Conservation (phyloP, 768 basidiomycete genomes). For the Sarcomyxa edulis region DNA sequence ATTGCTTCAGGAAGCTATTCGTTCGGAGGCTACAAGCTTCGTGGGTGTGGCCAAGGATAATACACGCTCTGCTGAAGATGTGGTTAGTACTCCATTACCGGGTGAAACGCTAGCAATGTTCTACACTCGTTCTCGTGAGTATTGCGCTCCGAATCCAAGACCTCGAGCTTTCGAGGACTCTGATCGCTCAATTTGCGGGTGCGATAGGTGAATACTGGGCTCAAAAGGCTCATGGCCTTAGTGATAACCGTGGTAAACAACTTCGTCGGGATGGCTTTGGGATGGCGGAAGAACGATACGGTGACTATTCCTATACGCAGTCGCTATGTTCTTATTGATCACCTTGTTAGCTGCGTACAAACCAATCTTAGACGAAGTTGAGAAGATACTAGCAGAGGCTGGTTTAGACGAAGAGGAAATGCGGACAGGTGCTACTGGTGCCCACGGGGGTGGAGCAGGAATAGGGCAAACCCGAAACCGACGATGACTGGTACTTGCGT, state of each 20-base stretch:
- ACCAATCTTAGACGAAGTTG: slow-evolving; percentile 76
- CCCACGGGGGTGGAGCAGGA: slow-evolving; percentile 27
- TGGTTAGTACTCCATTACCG: slow-evolving; percentile 73
- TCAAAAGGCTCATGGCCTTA: slow-evolving; percentile 55
- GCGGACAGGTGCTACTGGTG: slow-evolving; percentile 45
- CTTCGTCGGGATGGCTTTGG: slow-evolving; percentile 74
- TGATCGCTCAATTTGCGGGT: not conserved
- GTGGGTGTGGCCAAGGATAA: slow-evolving; percentile 63
- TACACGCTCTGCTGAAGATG: slow-evolving; percentile 61
- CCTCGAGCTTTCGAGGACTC: not conserved
- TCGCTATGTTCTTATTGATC: slow-evolving; percentile 1
- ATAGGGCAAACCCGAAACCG: slow-evolving; percentile 57
- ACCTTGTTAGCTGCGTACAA: slow-evolving; percentile 61
- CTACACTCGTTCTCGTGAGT: slow-evolving; percentile 74
- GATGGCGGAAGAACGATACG: slow-evolving; percentile 68
- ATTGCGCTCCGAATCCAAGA: too few relatives aligned
- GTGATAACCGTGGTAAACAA: slow-evolving; percentile 70
- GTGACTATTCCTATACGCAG: slow-evolving; percentile 31
- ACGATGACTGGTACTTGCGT: slow-evolving; percentile 20
- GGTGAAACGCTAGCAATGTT: slow-evolving; percentile 83
- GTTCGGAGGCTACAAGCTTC: slow-evolving; percentile 30
- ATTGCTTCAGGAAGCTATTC: slow-evolving; percentile 27
- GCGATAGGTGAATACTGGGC: slow-evolving; percentile 75
- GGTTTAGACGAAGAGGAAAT: slow-evolving; percentile 84
- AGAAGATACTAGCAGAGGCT: slow-evolving; percentile 77